These are phyloP conservation scores for Fermentozyma sake DNA, from an alignment of 1,139 yeast species.

Conservation along the genomic window DNA sequence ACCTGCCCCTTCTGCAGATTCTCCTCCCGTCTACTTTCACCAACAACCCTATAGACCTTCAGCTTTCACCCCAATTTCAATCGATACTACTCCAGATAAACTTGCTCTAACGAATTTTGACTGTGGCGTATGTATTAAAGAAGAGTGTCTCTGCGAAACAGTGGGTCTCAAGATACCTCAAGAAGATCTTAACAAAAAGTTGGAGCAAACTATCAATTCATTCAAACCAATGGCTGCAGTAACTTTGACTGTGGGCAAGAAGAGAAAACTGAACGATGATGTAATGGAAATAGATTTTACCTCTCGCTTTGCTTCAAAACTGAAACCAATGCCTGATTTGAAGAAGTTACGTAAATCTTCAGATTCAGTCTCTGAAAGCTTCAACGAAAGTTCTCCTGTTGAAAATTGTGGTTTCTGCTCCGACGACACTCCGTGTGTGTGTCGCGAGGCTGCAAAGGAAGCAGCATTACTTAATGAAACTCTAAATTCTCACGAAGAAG, in stretches of 20 bases:
- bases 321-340: conserved; percentile 38
- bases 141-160: conserved; percentile 64
- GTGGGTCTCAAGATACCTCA: conserved; percentile 47
- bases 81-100: conserved; percentile 17
- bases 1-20: conserved; percentile 54
- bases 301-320: conserved; percentile 26
- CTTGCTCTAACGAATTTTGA: conserved; percentile 27
- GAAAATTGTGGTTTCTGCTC: conserved; percentile 93
- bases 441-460: conserved; percentile 77
- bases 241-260: conserved; percentile 39
- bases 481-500: conserved; percentile 16
- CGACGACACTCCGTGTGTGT: conserved; percentile 87
- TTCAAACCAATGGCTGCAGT: conserved; percentile 63
- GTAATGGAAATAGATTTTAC: conserved; percentile 53
- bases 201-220: conserved; percentile 32
- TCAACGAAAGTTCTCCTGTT: conserved; percentile 48
- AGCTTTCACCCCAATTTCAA: conserved; percentile 16
- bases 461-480: conserved; percentile 36
- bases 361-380: conserved; percentile 13
- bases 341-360: conserved; percentile 15
- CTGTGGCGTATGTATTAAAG: conserved; percentile 68
- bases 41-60: too few relatives aligned
- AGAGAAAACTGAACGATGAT: conserved; percentile 10
- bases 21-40: conserved; percentile 26
- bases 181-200: conserved; percentile 8